Evolutionary conservation across 169 alveolate species (phyloP), one percentile per base, ranked within the genome.

Genomic region (Cryptosporidium ubiquitum): DNA sequence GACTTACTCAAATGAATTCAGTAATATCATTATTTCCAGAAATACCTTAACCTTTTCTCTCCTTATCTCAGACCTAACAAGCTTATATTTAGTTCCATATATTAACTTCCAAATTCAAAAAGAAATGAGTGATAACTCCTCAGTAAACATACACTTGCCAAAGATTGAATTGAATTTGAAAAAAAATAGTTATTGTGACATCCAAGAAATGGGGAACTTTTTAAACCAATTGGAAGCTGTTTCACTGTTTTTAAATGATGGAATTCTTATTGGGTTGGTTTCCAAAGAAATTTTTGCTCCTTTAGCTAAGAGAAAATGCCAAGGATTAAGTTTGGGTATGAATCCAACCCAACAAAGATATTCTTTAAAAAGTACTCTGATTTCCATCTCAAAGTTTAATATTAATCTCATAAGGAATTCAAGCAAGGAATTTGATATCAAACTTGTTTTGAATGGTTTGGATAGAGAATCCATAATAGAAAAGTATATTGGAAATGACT

Each of bases 71-170:
- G 52, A 73, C 29, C 16, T 26, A 16, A 51, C 51, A 0, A 52
- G 29, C 18, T 47, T 73, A 1, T 73, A 37, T 31, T 26, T 73
- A 3, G 20, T 23, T 33, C 85, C 85, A 0, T 58, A 73, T 26
- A 55, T 40, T 26, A 73, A 35, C 3, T 9, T 20, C 14, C 35
- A 58, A 12, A 35, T 6, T 1, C 7, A 23, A 4, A 51, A 31
- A 40, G 55, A 73, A n/a, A 52, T 73, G 52, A 26, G 20, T 35
- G 85, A 73, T 3, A 73, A 73, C 39, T 31, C 69, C 14, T 73
- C 85, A 29, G 18, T 73, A 37, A 18, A 31, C 14, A 57, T 73
- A 3, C 55, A 51, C 14, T 29, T 73, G 4, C 70, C 58, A 58
- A 73, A 73, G 35, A 73, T 73, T 26, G 55, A 73, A 12, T 26